Evolutionary conservation across 352 stramenopile genomes (phyloP).

Genomic region (Saprolegnia diclina): DNA sequence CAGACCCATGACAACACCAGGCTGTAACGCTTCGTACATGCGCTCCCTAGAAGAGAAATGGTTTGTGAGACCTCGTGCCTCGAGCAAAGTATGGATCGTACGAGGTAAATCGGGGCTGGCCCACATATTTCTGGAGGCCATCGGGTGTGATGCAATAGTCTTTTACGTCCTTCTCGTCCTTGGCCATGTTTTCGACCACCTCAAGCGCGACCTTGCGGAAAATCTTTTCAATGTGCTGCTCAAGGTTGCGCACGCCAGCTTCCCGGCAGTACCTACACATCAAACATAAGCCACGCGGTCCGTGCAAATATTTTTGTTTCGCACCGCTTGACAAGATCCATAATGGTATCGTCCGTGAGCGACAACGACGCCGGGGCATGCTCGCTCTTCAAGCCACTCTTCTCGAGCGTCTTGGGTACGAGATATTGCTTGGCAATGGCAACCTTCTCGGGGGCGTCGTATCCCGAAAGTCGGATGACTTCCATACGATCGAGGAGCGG

Average conservation of each 20-base stretch:
- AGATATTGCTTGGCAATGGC: slow-evolving; percentile 97
- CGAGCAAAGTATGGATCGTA: slow-evolving; percentile 34
- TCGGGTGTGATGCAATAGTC: slow-evolving; percentile 89
- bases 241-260: slow-evolving; percentile 95
- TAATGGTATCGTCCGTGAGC: slow-evolving; percentile 91
- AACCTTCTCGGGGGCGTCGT: slow-evolving; percentile 96
- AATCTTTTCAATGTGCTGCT: slow-evolving; percentile 98
- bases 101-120: slow-evolving; percentile 96
- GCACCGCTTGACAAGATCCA: slow-evolving; percentile 65
- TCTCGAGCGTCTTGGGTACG: slow-evolving; percentile 93
- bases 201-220: slow-evolving; percentile 97
- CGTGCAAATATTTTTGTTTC: not conserved
- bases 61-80: not conserved
- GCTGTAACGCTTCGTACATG: slow-evolving; percentile 93
- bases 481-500: slow-evolving; percentile 99
- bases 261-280: slow-evolving; percentile 94
- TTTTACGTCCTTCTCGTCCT: slow-evolving; percentile 32
- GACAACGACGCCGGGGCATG: slow-evolving; percentile 78
- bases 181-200: slow-evolving; percentile 87
- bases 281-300: slow-evolving; percentile 36
- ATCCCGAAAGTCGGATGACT: slow-evolving; percentile 94
- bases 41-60: slow-evolving; percentile 67
- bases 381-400: slow-evolving; percentile 70
- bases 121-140: slow-evolving; percentile 97
- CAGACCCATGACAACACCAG: slow-evolving; percentile 98